Percentiles rank a stretch among this genome's conserved stretches.
These are phyloP conservation scores for Eremochloa ophiuroides DNA, from an alignment of 176 grass and related monocot species.

Conservation along the genomic window DNA sequence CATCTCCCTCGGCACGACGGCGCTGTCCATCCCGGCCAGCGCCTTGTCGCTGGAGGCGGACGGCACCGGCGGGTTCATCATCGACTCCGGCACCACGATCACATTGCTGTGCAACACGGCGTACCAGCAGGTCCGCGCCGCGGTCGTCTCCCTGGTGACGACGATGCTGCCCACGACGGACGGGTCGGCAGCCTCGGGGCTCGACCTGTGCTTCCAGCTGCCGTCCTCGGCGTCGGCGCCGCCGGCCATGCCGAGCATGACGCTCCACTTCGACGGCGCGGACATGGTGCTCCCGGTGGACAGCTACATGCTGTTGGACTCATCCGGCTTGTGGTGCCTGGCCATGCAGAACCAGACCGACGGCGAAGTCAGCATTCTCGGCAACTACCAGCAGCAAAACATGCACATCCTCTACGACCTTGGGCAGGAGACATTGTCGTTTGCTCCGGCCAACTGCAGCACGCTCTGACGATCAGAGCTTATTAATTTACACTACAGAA, in stretches of 20 bases:
- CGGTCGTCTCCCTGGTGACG: constrained; percentile 24
- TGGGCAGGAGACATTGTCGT: constrained; percentile 34
- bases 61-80: constrained; percentile 58
- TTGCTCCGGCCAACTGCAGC: constrained; percentile 48
- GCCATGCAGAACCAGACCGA: constrained; percentile 5
- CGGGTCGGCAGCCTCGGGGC: constrained; percentile 8
- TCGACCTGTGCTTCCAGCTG: constrained; percentile 56
- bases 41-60: constrained; percentile 27
- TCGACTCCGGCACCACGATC: constrained; percentile 64
- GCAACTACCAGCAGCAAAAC: constrained; percentile 72
- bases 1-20: constrained; percentile 48
- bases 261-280: constrained; percentile 43
- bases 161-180: constrained; percentile 5
- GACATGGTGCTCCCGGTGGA: constrained; percentile 55
- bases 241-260: constrained; percentile 44
- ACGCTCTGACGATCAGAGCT: constrained; percentile 23
- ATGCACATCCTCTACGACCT: constrained; percentile 71
- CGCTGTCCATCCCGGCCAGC: constrained; percentile 11
- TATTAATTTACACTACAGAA: too few species aligned
- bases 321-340: constrained; percentile 46
- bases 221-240: constrained; percentile 1
- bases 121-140: constrained; percentile 27
- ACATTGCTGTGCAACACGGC: constrained; percentile 33
- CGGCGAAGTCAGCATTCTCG: constrained; percentile 25
- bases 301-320: constrained; percentile 46